These are phyloP conservation scores for Harringtonia lauricola DNA, from an alignment of 2,329 filamentous ascomycete genomes.

Conservation along the genomic window DNA sequence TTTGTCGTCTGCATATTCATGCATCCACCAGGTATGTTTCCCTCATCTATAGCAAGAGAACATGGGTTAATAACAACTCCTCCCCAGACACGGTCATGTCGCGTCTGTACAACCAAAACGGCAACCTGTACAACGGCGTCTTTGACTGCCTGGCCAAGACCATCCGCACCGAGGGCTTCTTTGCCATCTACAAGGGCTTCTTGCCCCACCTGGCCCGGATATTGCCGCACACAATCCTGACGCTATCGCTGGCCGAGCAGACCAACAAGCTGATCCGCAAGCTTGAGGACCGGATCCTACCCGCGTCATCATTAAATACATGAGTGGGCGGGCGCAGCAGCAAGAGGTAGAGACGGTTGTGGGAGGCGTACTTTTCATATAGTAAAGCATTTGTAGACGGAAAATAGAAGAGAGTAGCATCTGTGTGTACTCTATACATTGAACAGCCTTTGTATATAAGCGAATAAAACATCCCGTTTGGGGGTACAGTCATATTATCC, in stretches of 20 bases:
- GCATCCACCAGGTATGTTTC: slow-evolving; percentile 73
- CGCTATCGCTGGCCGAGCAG: slow-evolving; percentile 87
- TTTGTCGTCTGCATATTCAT: slow-evolving; percentile 97
- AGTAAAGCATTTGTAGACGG: not conserved
- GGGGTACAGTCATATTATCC: slow-evolving; percentile 30
- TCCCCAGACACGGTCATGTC: slow-evolving; percentile 86
- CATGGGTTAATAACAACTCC: not conserved
- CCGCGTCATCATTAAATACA: slow-evolving; percentile 22
- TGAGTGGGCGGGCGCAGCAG: too few relatives aligned
- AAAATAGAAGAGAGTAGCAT: not conserved
- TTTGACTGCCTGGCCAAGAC: slow-evolving; percentile 91
- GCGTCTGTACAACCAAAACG: slow-evolving; percentile 96
- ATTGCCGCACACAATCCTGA: slow-evolving; percentile 89
- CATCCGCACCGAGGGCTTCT: slow-evolving; percentile 75
- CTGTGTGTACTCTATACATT: too few relatives aligned
- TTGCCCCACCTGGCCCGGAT: slow-evolving; percentile 90
- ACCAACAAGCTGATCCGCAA: slow-evolving; percentile 86
- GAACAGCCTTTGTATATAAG: too few relatives aligned
- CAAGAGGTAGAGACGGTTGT: not conserved
- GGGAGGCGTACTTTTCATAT: not conserved
- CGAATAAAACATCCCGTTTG: too few relatives aligned
- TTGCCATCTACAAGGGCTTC: slow-evolving; percentile 97
- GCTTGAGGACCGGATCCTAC: slow-evolving; percentile 53
- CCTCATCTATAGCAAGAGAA: not conserved
- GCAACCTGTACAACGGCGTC: slow-evolving; percentile 88